phyloP scores from a whole-genome alignment of 2,329 filamentous ascomycete genomes.

The Catunica adiposa region DNA sequence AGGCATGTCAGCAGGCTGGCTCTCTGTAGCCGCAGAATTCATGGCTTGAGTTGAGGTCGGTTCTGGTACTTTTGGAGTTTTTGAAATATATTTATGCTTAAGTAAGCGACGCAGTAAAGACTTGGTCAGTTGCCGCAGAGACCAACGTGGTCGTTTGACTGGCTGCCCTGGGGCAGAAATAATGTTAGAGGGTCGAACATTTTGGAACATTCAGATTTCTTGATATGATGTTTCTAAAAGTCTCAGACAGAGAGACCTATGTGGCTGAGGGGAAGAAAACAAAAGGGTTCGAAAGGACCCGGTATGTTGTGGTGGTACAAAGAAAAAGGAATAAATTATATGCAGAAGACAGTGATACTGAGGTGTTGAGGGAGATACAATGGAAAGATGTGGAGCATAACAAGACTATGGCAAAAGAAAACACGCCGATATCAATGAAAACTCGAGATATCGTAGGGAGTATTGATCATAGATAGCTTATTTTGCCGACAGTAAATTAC shows the following conservation, averaged over 20 bases:
- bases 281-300: background rate
- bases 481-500: too few relatives aligned
- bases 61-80: background rate
- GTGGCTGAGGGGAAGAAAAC: background rate
- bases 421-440: too few relatives aligned
- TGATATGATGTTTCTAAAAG: background rate
- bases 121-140: slow-evolving; percentile 2
- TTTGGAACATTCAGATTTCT: slow-evolving; percentile 5
- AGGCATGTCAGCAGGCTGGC: background rate
- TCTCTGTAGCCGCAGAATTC: background rate
- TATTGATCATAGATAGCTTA: too few relatives aligned
- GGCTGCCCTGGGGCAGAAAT: background rate
- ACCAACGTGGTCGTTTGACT: slow-evolving; percentile 1
- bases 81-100: background rate
- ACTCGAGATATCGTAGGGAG: too few relatives aligned
- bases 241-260: background rate
- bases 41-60: background rate
- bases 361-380: background rate
- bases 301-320: background rate
- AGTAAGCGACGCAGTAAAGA: background rate
- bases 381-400: background rate
- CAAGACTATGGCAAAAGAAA: background rate
- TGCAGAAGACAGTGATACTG: background rate
- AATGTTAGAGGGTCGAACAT: slow-evolving; percentile 3
- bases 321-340: slow-evolving; percentile 1